Percentiles rank a stretch among this genome's conserved stretches.
Evolutionary conservation across 768 basidiomycete species (phyloP).

Genomic region (Lentinula edodes): DNA sequence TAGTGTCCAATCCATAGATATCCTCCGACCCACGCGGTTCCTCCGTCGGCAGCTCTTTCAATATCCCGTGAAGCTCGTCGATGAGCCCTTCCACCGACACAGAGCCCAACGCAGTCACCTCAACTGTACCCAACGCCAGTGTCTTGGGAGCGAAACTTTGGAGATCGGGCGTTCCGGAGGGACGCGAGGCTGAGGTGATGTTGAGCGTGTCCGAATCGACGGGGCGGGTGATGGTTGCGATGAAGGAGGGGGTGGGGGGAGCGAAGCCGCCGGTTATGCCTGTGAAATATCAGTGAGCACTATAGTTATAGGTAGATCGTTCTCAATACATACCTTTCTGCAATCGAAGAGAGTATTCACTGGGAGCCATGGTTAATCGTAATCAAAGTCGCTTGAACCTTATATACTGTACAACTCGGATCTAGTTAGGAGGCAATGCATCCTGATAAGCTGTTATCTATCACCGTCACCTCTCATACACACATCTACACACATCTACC

Average conservation of each 20-base stretch:
- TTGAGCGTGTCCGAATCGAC: constrained; percentile 29
- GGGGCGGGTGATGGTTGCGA: constrained; percentile 46
- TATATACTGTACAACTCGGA: too few relatives aligned
- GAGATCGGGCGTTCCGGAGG: constrained; percentile 39
- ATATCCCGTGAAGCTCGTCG: constrained; percentile 53
- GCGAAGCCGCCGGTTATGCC: constrained; percentile 77
- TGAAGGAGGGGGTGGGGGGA: constrained; percentile 55
- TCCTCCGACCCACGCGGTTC: constrained; percentile 57
- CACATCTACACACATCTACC: too few relatives aligned
- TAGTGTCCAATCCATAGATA: constrained; percentile 65
- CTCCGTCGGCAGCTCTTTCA: constrained; percentile 55
- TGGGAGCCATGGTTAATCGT: neutral
- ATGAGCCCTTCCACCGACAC: constrained; percentile 35
- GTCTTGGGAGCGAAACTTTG: constrained; percentile 35
- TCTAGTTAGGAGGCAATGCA: too few relatives aligned
- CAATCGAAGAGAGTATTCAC: constrained; percentile 9
- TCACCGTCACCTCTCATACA: too few relatives aligned
- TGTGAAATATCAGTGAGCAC: constrained; percentile 19
- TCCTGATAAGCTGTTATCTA: too few relatives aligned
- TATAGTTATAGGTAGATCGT: neutral
- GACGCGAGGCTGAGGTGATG: constrained; percentile 43
- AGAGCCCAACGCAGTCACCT: too few relatives aligned
- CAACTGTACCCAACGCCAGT: neutral
- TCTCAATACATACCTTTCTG: constrained; percentile 8
- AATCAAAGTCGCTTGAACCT: too few relatives aligned